phyloP scores from a whole-genome alignment of 164 flowering plant species.

The Berberis thunbergii region DNA sequence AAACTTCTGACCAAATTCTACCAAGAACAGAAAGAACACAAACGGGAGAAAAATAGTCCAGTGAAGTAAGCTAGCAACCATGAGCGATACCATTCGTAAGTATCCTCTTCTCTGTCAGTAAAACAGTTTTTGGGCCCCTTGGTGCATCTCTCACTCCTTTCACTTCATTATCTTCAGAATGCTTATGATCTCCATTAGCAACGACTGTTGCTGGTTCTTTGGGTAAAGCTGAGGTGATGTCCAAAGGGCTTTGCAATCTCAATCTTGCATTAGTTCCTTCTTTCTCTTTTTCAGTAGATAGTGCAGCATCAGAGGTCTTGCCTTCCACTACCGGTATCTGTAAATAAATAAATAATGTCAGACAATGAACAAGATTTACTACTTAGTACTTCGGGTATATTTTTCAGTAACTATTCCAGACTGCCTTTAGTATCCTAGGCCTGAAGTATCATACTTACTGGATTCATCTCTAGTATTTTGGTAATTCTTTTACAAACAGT shows the following conservation, averaged over 20 bases:
- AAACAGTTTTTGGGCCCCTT: background rate
- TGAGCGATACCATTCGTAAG: background rate
- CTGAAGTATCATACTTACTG: too few species aligned
- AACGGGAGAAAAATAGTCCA: background rate
- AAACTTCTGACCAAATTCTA: too few species aligned
- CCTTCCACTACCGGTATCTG: background rate
- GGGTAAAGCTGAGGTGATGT: background rate
- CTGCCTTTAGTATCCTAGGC: too few species aligned
- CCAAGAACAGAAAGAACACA: background rate
- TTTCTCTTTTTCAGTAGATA: background rate
- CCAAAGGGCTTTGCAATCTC: background rate
- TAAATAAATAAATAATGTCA: background rate
- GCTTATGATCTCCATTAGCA: background rate
- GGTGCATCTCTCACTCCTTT: background rate
- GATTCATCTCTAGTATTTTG: too few species aligned
- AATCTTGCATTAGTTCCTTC: background rate
- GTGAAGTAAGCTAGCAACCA: background rate
- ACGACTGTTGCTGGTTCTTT: background rate
- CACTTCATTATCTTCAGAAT: background rate
- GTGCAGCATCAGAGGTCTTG: background rate
- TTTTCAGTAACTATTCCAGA: too few species aligned
- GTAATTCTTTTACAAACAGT: too few species aligned
- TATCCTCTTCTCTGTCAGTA: background rate
- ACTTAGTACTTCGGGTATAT: too few species aligned
- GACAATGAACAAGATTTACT: too few species aligned